Evolutionary conservation across 257 asterid genomes (phyloP), one percentile per base, ranked within the genome.

Genomic region (Sherardia arvensis): DNA sequence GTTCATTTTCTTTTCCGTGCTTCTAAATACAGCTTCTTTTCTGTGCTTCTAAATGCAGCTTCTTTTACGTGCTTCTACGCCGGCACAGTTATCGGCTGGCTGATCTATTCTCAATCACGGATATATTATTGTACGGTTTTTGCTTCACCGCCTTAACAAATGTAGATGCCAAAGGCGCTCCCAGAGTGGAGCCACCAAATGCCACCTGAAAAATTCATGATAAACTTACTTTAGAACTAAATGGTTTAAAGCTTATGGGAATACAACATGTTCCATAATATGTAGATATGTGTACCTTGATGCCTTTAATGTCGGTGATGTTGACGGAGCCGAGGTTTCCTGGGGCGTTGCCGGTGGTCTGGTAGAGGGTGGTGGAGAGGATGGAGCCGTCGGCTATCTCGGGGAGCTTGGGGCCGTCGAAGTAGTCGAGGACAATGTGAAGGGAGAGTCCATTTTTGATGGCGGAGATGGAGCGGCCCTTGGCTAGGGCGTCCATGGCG

Each of bases 351-450:
- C 99, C 99, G 65, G 99, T 89, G 18, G 99, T 87, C 59, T 92
- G 99, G 72, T 84, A 89, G 64, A 92, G 84, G 0, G 99, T 92
- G 56, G 99, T 92, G 75, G 95, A 70, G 69, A 87, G 91, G 0
- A 84, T 88, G 0, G 97, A 82, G 28, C 97, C 97, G 5, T 85
- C 79, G 70, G 95, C 67, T 80, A 92, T 79, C 53, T 89, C 82
- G 76, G 89, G 99, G 65, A 92, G 99, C 64, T 92, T 92, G 1
- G 67, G 56, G 8, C 62, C 80, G 69, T 92, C 99, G 81, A 76
- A 92, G 84, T 89, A 92, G 59, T 92, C 99, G 47, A 92, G 97
- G 47, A 92, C 68, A 14, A 92, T 85, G 81, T 87, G 99, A 1
- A 92, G 87, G 40, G 96, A 76, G 5, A 92, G 79, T 21, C 76